Conservation (phyloP, 2,329 filamentous ascomycete species). For the Ophiostoma montium region DNA sequence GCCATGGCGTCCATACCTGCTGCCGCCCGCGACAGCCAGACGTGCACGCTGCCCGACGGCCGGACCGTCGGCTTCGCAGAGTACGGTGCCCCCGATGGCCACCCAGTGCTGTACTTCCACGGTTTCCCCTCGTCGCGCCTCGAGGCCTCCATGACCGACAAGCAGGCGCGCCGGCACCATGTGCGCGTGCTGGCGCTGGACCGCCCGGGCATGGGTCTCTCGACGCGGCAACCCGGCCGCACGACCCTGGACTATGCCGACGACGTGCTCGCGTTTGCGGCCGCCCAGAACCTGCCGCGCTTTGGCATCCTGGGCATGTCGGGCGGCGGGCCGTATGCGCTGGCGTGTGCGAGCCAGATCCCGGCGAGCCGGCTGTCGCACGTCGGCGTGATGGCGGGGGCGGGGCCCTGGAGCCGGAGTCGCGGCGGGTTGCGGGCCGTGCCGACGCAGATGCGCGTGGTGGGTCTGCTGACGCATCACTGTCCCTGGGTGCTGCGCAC, state of each 20-base stretch:
- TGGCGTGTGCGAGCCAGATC: constrained; percentile 19
- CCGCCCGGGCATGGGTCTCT: constrained; percentile 29
- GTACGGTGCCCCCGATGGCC: constrained; percentile 20
- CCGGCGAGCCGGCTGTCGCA: constrained; percentile 17
- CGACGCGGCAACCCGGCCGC: constrained; percentile 21
- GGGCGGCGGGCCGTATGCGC: constrained; percentile 23
- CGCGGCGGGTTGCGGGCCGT: too few relatives aligned
- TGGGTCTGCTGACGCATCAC: constrained; percentile 12
- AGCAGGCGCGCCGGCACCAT: constrained; percentile 15
- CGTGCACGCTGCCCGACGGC: constrained; percentile 24
- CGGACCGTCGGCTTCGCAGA: constrained; percentile 27
- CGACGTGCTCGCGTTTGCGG: constrained; percentile 21
- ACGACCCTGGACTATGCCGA: constrained; percentile 21
- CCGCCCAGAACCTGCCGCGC: constrained; percentile 13
- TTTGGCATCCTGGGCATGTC: constrained; percentile 24
- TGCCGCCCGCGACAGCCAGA: constrained; percentile 13
- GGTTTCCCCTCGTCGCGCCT: constrained; percentile 28
- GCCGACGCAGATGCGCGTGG: constrained; percentile 14
- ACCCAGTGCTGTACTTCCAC: constrained; percentile 27
- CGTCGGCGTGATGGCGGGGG: constrained; percentile 24
- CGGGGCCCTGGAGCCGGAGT: constrained; percentile 20
- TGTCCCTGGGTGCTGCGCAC: constrained; percentile 16
- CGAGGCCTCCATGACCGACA: constrained; percentile 20
- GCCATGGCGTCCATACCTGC: background rate
- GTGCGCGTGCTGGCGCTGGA: constrained; percentile 26